Evolutionary conservation across 2,329 filamentous ascomycete genomes (phyloP).

Genomic region (Chaetomiaceae sp.): DNA sequence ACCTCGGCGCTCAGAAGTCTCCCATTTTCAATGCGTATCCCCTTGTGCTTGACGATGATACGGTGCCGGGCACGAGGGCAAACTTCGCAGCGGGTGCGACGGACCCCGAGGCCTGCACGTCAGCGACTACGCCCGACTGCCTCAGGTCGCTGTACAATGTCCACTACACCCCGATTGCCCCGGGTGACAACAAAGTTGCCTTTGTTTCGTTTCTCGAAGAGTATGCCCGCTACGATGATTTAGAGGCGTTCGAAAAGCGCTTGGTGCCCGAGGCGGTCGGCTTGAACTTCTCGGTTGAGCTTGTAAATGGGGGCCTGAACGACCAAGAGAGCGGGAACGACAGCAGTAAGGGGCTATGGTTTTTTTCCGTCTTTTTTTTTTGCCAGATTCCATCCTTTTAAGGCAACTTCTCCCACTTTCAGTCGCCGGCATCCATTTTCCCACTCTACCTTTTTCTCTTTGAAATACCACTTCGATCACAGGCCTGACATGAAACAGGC

Average conservation of each 20-base stretch:
- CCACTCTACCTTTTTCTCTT: not conserved
- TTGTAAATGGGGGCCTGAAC: conserved; percentile 53
- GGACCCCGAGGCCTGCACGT: conserved; percentile 32
- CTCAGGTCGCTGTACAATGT: conserved; percentile 47
- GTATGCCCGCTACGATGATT: conserved; percentile 46
- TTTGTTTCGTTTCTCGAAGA: conserved; percentile 44
- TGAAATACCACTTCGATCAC: too few species aligned
- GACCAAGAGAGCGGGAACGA: conserved; percentile 40
- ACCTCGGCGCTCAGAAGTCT: conserved; percentile 39
- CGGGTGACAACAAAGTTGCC: conserved; percentile 32
- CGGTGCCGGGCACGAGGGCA: not conserved
- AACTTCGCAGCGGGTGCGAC: conserved; percentile 17
- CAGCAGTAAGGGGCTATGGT: conserved; percentile 28
- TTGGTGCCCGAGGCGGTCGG: conserved; percentile 49
- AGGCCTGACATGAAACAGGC: not conserved
- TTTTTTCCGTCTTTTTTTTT: not conserved
- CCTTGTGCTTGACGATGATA: conserved; percentile 23
- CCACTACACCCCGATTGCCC: conserved; percentile 33
- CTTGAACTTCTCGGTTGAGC: conserved; percentile 51
- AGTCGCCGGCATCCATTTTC: too few species aligned
- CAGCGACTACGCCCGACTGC: conserved; percentile 43
- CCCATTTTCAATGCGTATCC: conserved; percentile 36
- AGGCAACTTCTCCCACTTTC: too few species aligned
- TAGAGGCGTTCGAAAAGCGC: conserved; percentile 45
- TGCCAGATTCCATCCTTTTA: not conserved